Evolutionary conservation across 192 early-diverging fungal species (phyloP).

Genomic region (Dissophora globulifera): DNA sequence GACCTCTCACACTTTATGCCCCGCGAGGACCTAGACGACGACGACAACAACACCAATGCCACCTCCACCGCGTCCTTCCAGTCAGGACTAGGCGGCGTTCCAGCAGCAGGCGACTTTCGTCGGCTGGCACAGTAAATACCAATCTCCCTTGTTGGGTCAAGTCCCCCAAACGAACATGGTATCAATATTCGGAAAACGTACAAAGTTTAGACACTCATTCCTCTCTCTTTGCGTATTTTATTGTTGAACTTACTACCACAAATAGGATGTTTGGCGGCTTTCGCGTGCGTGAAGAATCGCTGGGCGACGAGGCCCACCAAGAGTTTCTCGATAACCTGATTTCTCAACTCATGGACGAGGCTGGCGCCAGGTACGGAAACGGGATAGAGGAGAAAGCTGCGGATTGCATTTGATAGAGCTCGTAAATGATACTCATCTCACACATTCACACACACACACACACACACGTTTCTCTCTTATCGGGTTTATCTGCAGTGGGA

Average conservation of each 20-base stretch:
- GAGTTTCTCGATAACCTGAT: slow-evolving; percentile 65
- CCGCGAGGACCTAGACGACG: slow-evolving; percentile 18
- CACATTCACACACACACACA: no score
- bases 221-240: background rate
- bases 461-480: no score
- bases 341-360: slow-evolving; percentile 65
- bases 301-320: slow-evolving; percentile 56
- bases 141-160: no score
- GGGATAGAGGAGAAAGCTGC: no score
- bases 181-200: no score
- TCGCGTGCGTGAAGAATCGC: slow-evolving; percentile 44
- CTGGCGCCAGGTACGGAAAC: slow-evolving; percentile 55
- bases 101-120: slow-evolving; percentile 29
- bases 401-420: background rate
- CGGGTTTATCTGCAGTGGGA: no score
- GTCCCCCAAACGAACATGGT: no score
- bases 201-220: background rate
- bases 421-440: no score
- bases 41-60: background rate
- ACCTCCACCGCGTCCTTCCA: slow-evolving; percentile 3
- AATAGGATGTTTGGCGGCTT: slow-evolving; percentile 57
- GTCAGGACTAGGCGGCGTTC: no score
- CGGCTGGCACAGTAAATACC: slow-evolving; percentile 46
- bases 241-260: no score
- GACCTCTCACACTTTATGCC: slow-evolving; percentile 52